Base-by-base conservation (phyloP, 2,329 filamentous ascomycete species). In the Penicillium griseofulvum region DNA sequence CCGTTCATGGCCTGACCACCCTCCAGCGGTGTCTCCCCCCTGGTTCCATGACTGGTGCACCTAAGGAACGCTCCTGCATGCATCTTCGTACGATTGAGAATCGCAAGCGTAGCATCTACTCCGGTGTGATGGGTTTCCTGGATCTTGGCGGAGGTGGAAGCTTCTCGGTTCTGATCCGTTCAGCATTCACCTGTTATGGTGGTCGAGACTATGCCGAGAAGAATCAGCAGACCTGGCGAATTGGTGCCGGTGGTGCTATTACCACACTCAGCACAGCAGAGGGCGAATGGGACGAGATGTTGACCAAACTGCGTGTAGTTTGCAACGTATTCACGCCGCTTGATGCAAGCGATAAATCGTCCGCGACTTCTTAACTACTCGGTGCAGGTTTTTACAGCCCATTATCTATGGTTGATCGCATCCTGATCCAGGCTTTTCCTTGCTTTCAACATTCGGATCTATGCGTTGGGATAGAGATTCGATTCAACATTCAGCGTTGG, bases 41-140 rank as follows among this genome's bases (percentile, higher is more conserved):
- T 0, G 93, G 94, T 0, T 93, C 89, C 66, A 97, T 97, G 94
- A 97, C 93, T 2, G 94, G 94, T 7, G 93, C 93, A 0, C 94
- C 93, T 0, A 97, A 97, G 79, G 92, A 93, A 74, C 83, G 93
- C 45, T 93, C 89, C 60, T 97, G 93, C 71, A 87, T 96, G 77
- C 82, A 97, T 44, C 78, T 97, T 19, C 80, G 81, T 56, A 75
- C 80, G 4, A 81, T 96, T 39, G 92, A 96, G 73, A 75, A 74
- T 17, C 70, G 78, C 4, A 74, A 77, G 54, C 80, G 93, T 49
- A 87, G 90, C 31, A 74, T 97, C 48, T 97, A 97, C 74, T 90
- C 90, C 7, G 91, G 94, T 19, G 89, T 95, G 1, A 82, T 97
- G 47, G 93, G 93, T 0, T 97, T 96, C 73, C 83, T 96, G 71